phyloP scores from a whole-genome alignment of 192 early-diverging fungal genomes.

The Coemansia sp. region DNA sequence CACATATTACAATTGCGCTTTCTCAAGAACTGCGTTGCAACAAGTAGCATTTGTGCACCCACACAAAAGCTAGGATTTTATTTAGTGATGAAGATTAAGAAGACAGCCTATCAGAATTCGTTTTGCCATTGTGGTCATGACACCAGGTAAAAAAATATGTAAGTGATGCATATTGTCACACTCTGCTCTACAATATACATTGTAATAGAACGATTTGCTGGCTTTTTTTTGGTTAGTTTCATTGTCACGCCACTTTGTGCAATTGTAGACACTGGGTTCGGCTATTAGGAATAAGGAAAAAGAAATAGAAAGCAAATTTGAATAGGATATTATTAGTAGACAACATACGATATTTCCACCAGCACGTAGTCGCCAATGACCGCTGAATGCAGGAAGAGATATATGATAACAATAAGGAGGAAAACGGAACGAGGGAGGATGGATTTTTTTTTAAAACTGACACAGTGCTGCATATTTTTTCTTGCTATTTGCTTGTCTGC shows the following conservation, averaged over 20 bases:
- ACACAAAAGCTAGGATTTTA: no score
- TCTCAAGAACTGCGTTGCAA: not conserved
- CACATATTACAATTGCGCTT: not conserved
- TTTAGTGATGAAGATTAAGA: not conserved
- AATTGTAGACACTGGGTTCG: not conserved
- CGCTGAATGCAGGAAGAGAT: not conserved
- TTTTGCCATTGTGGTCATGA: not conserved
- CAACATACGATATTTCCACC: not conserved
- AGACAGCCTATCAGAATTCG: not conserved
- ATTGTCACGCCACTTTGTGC: not conserved
- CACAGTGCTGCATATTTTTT: not conserved
- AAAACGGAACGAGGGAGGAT: not conserved
- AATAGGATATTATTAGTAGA: not conserved
- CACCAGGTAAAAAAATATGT: not conserved
- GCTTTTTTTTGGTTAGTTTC: not conserved
- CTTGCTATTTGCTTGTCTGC: not conserved
- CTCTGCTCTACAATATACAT: not conserved
- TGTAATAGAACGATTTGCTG: not conserved
- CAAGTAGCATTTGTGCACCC: not conserved
- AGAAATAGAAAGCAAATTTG: not conserved
- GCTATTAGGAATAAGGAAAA: not conserved
- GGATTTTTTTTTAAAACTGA: not conserved
- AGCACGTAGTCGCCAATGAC: not conserved
- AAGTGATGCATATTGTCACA: not conserved
- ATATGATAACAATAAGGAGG: not conserved